Evolutionary conservation across 805 yeast species (phyloP).

Genomic region (Cyberlindnera mycetangii): DNA sequence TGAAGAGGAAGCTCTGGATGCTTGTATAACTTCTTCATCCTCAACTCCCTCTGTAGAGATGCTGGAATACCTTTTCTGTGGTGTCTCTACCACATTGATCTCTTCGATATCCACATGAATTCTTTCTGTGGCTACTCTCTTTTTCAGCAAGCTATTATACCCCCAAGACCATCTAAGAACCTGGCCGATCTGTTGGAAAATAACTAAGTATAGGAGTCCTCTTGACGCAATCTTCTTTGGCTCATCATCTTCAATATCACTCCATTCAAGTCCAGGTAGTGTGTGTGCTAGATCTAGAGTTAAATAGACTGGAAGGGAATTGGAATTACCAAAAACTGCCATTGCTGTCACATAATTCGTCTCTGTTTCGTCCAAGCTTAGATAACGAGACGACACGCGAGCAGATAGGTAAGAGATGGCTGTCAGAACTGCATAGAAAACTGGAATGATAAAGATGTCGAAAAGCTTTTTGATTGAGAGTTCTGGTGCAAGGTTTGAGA

Average conservation of each 20-base stretch:
- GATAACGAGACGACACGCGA: conserved; percentile 44
- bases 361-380: conserved; percentile 69
- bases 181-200: conserved; percentile 82
- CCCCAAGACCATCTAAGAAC: conserved; percentile 89
- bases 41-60: conserved; percentile 50
- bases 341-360: conserved; percentile 91
- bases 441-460: conserved; percentile 81
- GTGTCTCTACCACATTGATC: neutral
- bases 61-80: conserved; percentile 44
- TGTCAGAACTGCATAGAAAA: conserved; percentile 81
- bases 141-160: conserved; percentile 62
- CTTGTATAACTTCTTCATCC: neutral
- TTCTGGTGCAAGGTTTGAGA: conserved; percentile 68
- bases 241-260: conserved; percentile 60
- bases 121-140: conserved; percentile 30
- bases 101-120: neutral
- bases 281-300: conserved; percentile 77
- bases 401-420: conserved; percentile 69
- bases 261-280: conserved; percentile 75
- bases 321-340: conserved; percentile 96
- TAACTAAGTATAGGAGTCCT: conserved; percentile 69
- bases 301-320: conserved; percentile 89
- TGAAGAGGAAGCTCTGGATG: neutral
- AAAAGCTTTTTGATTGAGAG: conserved; percentile 72
- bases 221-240: conserved; percentile 73